These are phyloP conservation scores for Coleophoma eucalyptorum DNA, from an alignment of 2,329 filamentous ascomycete genomes.

Conservation along the genomic window DNA sequence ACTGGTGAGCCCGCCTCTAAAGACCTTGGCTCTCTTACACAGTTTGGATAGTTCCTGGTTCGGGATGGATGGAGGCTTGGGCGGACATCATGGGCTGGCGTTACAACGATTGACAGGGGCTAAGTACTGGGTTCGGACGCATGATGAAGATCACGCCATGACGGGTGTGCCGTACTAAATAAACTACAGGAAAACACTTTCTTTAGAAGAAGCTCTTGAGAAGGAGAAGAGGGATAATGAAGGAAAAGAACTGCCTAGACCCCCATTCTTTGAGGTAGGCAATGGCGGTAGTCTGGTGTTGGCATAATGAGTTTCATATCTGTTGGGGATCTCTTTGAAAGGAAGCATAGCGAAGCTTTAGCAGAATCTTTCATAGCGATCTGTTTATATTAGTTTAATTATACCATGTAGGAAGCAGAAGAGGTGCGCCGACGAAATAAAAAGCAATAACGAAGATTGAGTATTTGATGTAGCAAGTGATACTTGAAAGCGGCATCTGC, in stretches of 20 bases:
- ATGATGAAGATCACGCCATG: background rate
- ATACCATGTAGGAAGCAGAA: too few species aligned
- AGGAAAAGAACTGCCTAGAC: background rate
- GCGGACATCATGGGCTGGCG: background rate
- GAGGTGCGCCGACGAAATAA: too few species aligned
- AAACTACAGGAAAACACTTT: background rate
- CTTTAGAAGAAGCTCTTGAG: background rate
- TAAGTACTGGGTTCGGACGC: background rate
- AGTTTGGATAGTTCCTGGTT: background rate
- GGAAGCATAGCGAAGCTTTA: too few species aligned
- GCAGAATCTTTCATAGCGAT: too few species aligned
- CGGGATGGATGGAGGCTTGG: background rate
- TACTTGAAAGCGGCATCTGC: too few species aligned
- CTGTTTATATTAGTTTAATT: too few species aligned
- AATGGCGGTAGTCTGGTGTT: background rate
- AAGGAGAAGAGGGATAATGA: background rate
- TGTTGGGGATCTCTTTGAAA: too few species aligned
- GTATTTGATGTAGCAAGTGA: too few species aligned
- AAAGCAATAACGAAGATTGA: too few species aligned
- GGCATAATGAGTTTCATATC: background rate
- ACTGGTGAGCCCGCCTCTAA: background rate
- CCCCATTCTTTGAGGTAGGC: background rate
- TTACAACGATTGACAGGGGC: background rate
- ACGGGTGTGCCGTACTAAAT: background rate
- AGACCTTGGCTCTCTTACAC: background rate